phyloP scores from a whole-genome alignment of 2,329 filamentous ascomycete species.

The Colletotrichum limetticola region DNA sequence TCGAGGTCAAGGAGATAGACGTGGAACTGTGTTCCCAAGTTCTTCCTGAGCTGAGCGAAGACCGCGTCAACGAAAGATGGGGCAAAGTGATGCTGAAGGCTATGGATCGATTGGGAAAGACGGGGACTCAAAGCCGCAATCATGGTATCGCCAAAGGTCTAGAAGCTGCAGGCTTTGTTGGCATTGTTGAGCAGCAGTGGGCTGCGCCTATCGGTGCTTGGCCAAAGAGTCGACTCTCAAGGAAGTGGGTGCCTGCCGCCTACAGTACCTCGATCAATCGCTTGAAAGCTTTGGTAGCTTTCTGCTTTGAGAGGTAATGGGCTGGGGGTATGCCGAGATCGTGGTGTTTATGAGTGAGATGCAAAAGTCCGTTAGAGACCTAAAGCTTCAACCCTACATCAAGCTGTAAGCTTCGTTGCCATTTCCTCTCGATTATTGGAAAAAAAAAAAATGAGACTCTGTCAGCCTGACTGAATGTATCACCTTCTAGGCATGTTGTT shows the following conservation, averaged over 20 bases:
- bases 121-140: conserved; percentile 41
- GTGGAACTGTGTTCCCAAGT: conserved; percentile 37
- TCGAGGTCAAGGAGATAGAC: conserved; percentile 38
- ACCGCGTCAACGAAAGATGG: conserved; percentile 36
- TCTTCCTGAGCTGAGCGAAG: conserved; percentile 19
- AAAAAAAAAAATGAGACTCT: too few relatives aligned
- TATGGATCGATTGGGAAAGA: conserved; percentile 43
- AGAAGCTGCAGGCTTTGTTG: conserved; percentile 39
- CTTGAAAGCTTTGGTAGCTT: conserved; percentile 43
- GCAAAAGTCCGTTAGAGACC: conserved; percentile 6
- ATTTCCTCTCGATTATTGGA: too few relatives aligned
- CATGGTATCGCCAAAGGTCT: conserved; percentile 37
- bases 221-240: conserved; percentile 25
- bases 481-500: too few relatives aligned
- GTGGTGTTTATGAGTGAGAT: conserved; percentile 39
- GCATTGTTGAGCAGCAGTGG: conserved; percentile 31
- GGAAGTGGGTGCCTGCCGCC: conserved; percentile 34
- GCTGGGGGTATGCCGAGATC: conserved; percentile 42
- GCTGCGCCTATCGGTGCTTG: conserved; percentile 34
- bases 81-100: conserved; percentile 42
- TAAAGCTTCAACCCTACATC: too few relatives aligned
- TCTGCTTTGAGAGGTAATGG: conserved; percentile 42
- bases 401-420: too few relatives aligned
- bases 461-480: too few relatives aligned
- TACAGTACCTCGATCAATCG: conserved; percentile 38